Evolutionary conservation across 129 eudicot genomes (phyloP).

Genomic region (Helichrysum umbraculigerum): DNA sequence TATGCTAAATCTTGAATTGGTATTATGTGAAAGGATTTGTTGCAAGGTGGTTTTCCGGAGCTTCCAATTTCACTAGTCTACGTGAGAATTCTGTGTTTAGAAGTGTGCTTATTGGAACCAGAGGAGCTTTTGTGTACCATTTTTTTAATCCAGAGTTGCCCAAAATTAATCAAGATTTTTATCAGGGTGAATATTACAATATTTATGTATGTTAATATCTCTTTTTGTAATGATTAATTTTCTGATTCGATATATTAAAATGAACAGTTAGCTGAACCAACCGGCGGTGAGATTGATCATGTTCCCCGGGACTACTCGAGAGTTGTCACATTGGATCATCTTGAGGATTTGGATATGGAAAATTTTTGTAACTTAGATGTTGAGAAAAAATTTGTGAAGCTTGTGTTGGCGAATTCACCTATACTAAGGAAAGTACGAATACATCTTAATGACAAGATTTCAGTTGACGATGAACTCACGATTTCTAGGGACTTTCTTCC

Average conservation of each 20-base stretch:
- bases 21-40: neutral
- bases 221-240: too few species aligned
- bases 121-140: neutral
- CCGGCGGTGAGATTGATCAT: too few species aligned
- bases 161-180: neutral
- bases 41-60: neutral
- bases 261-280: neutral
- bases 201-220: too few species aligned
- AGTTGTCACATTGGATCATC: neutral
- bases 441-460: neutral
- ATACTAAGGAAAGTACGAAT: neutral
- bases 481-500: neutral
- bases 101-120: neutral
- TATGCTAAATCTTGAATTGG: neutral
- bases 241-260: too few species aligned
- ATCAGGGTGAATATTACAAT: neutral
- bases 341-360: neutral
- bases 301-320: neutral
- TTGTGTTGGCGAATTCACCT: slow-evolving; percentile 11
- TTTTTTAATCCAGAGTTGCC: neutral
- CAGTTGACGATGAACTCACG: neutral
- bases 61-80: neutral
- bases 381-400: slow-evolving; percentile 4
- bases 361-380: neutral
- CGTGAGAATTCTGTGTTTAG: neutral